Evolutionary conservation across 805 yeast species (phyloP), one percentile per base, ranked within the genome.

Genomic region (Candida qinlingensis): DNA sequence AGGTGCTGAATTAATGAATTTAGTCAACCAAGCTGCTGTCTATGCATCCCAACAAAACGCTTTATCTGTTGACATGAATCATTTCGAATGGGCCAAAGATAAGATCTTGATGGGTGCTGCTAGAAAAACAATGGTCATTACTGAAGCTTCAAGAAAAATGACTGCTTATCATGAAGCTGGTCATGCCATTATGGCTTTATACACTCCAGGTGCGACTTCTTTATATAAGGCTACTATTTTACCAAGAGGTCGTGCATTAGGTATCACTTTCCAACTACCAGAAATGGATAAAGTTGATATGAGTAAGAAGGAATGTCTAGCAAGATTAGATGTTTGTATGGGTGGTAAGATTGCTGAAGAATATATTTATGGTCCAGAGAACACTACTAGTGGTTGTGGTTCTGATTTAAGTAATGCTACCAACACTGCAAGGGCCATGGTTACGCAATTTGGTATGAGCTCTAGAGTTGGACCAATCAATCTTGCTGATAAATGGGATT

Each of bases 121-220:
- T 59, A 86, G 96, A 67, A 88, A 87, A 70, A 87, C 96, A 28
- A 92, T 92, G 98, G 97, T 94, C 37, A 79, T 94, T 73, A 91
- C 99, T 30, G 97, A 94, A 66, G 97, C 92, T 52, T 80, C 96
- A 0, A 80, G 97, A 67, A 81, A 79, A 59, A 90, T 92, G 55
- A 94, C 99, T 13, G 99, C 99, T 2, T 94, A 83, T 67, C 99
- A 94, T 70, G 99, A 94, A 72, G 99, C 99, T 19, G 99, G 99
- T 4, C 99, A 94, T 70, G 99, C 99, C 5, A 88, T 94, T 49
- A 90, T 92, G 87, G 98, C 99, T 9, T 77, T 94, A 81, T 94
- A 77, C 67, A 88, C 97, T 5, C 83, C 84, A 12, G 97, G 96
- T 19, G 97, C 99, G 4, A 90, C 96, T 3, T 91, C 97, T 2